These are phyloP conservation scores for Cicer bijugum DNA, from an alignment of 306 rosid genomes.

Conservation along the genomic window DNA sequence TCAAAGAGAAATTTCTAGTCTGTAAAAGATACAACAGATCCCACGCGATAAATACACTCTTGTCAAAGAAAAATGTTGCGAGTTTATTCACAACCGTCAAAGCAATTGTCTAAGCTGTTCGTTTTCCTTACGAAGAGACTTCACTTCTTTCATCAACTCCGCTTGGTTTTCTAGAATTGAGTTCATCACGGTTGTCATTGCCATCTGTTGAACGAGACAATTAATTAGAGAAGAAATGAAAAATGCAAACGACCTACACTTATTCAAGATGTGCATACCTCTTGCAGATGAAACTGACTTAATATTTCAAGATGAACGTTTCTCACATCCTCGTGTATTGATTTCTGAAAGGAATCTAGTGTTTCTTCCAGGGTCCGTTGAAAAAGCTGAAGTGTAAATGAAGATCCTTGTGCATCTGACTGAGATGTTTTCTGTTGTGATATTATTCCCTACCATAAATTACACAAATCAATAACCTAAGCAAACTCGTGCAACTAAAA, in stretches of 20 bases:
- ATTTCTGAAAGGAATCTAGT: conserved; percentile 81
- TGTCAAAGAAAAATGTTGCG: conserved; percentile 28
- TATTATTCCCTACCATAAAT: conserved; percentile 65
- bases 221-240: conserved; percentile 26
- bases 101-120: conserved; percentile 90
- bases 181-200: conserved; percentile 65
- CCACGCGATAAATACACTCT: conserved; percentile 35
- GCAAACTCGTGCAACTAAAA: conserved; percentile 30
- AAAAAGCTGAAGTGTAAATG: conserved; percentile 91
- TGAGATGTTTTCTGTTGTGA: conserved; percentile 65
- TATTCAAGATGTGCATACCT: conserved; percentile 63
- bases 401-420: conserved; percentile 77
- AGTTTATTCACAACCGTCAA: conserved; percentile 51
- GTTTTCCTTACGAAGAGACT: conserved; percentile 83
- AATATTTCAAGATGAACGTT: conserved; percentile 95
- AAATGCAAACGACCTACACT: conserved; percentile 21
- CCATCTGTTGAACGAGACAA: conserved; percentile 58
- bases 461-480: conserved; percentile 39
- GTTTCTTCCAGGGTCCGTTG: conserved; percentile 91
- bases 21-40: conserved; percentile 40
- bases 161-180: conserved; percentile 85
- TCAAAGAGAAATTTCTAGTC: conserved; percentile 39
- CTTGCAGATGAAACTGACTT: conserved; percentile 94
- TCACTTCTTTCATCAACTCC: conserved; percentile 83
- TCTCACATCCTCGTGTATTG: conserved; percentile 86